phyloP scores from a whole-genome alignment of 345 rosid genomes.

The Populus euphratica region DNA sequence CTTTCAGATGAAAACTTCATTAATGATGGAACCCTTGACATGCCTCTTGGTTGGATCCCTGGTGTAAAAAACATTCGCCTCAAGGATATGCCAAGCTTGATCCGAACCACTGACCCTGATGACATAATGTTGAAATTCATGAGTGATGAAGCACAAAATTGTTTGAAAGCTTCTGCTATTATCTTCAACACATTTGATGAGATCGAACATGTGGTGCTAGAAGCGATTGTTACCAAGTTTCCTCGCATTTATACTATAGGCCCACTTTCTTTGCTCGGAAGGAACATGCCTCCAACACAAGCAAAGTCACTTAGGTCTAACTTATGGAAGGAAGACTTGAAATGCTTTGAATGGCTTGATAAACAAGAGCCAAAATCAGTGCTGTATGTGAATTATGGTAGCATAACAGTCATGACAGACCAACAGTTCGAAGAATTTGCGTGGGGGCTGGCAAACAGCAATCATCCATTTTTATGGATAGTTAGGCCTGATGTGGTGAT shows the following conservation, averaged over 20 bases:
- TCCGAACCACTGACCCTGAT: constrained; percentile 25
- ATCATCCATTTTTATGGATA: constrained; percentile 38
- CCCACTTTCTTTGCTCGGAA: constrained; percentile 34
- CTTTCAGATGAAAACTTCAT: constrained; percentile 30
- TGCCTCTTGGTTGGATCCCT: constrained; percentile 37
- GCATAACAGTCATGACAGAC: constrained; percentile 22
- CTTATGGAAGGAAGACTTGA: constrained; percentile 30
- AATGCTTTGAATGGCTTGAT: constrained; percentile 30
- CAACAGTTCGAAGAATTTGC: constrained; percentile 35
- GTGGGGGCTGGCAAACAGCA: constrained; percentile 35
- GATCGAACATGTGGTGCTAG: background rate
- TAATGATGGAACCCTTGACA: constrained; percentile 21
- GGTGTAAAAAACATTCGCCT: constrained; percentile 36
- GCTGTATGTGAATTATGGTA: constrained; percentile 33
- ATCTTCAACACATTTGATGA: constrained; percentile 10
- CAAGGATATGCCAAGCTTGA: constrained; percentile 36
- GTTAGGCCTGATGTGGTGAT: constrained; percentile 26
- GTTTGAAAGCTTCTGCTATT: constrained; percentile 6
- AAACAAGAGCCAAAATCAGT: constrained; percentile 19
- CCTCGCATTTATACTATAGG: constrained; percentile 23
- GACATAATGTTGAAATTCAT: constrained; percentile 27
- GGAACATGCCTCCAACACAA: background rate
- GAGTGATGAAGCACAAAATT: constrained; percentile 15
- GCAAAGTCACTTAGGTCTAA: constrained; percentile 27
- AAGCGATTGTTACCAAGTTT: constrained; percentile 1